Evolutionary conservation across 768 basidiomycete species (phyloP), one percentile per base, ranked within the genome.

Genomic region (Termitomyces sp.): DNA sequence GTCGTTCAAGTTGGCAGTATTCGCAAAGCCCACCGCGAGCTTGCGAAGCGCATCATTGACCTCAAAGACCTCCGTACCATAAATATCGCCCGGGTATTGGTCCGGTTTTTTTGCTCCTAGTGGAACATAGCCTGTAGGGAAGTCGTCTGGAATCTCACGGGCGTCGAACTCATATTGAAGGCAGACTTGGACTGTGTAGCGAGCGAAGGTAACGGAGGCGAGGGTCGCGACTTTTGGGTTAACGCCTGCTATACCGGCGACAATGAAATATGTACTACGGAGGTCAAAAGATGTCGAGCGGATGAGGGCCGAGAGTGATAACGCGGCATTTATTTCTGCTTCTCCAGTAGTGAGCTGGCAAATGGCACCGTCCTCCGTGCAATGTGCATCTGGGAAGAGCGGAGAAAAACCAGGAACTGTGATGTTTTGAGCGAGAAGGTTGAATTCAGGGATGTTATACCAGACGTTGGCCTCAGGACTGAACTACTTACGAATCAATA

Each of bases 131-230:
- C 60, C 60, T 7, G 60, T 61, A 4, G 60, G 33, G 16, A 49
- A 61, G n/a, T 57, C 24, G 7, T 26, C 40, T 14, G 56, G 60
- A 4, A 49, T 61, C 18, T 61, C 56, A 33, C 60, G 60, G 6
- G 60, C 52, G 22, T 61, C 60, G 28, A 61, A 57, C 30, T 61
- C 60, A 38, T 57, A 61, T 54, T 61, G 60, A 18, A 61, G 55
- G 4, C 51, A 28, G 4, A 61, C 60, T 47, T 61, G 60, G 0
- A 61, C 56, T 14, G 56, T 46, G 14, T 42, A 61, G 12, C 60
- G 56, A 10, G 60, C 60, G 13, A 61, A 61, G 8, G 60, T 61
- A 6, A 61, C 60, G 2, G 60, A 61, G 4, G 36, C 56, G 9
- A 53, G 22, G 0, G 60, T 61, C 6, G 60, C 60, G 14, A 57